Percentiles rank a stretch among this genome's conserved stretches.
These are phyloP conservation scores for Neonectria ditissima DNA, from an alignment of 2,329 filamentous ascomycete genomes.

Conservation along the genomic window DNA sequence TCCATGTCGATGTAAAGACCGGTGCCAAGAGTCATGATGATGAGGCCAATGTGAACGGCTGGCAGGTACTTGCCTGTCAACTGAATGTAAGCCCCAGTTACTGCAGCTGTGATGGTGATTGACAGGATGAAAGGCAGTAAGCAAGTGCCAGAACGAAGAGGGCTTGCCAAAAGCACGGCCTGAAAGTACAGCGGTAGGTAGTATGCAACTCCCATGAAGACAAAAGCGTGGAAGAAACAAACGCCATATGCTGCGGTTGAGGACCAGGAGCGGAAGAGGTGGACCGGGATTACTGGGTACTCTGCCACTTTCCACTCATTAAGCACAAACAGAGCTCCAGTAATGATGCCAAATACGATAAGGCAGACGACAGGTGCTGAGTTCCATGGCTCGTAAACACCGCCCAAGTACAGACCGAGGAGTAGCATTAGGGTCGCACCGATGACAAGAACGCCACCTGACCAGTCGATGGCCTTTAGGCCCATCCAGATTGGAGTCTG, in stretches of 20 bases:
- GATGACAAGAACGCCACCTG: conserved; percentile 71
- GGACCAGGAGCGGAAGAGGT: conserved; percentile 67
- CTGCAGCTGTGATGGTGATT: conserved; percentile 58
- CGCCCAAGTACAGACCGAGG: conserved; percentile 77
- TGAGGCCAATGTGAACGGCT: conserved; percentile 64
- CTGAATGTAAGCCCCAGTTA: conserved; percentile 57
- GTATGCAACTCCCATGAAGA: conserved; percentile 75
- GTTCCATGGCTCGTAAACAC: conserved; percentile 70
- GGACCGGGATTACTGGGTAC: conserved; percentile 76
- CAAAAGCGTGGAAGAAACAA: conserved; percentile 61
- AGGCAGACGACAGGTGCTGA: conserved; percentile 72
- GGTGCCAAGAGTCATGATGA: conserved; percentile 69
- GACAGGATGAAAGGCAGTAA: conserved; percentile 70
- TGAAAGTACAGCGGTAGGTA: conserved; percentile 82
- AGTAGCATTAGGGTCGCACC: conserved; percentile 76
- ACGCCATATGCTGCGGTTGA: conserved; percentile 67
- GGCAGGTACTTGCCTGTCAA: conserved; percentile 70
- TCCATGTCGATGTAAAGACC: conserved; percentile 69
- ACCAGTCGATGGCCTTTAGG: conserved; percentile 70
- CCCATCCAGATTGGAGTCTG: conserved; percentile 71
- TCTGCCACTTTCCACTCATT: conserved; percentile 73
- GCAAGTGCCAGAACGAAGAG: conserved; percentile 70
- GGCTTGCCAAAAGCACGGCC: conserved; percentile 70
- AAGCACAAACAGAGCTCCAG: conserved; percentile 64
- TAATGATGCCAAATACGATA: conserved; percentile 68